A percentile compares a stretch with the other conserved stretches of the same genome.
phyloP scores from a whole-genome alignment of 257 asterid genomes.

The Nicotiana obtusifolia region DNA sequence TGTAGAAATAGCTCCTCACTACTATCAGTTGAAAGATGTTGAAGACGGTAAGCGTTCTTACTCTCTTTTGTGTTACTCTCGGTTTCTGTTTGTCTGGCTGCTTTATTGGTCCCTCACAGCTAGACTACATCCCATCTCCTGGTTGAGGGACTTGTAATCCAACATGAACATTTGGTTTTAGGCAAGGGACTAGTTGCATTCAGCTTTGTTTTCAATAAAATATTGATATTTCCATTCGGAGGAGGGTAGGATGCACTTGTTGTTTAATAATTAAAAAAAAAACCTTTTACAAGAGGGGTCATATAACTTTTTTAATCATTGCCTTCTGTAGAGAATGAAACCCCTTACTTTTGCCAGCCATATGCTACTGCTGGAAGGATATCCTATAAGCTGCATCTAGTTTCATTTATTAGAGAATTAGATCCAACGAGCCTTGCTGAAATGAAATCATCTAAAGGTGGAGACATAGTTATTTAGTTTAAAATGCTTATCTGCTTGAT shows the following conservation, averaged over 20 bases:
- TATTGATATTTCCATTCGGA: background rate
- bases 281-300: background rate
- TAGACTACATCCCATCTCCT: background rate
- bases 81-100: background rate
- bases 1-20: constrained; percentile 89
- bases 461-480: background rate
- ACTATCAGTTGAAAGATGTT: constrained; percentile 75
- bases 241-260: background rate
- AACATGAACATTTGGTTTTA: background rate
- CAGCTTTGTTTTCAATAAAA: background rate
- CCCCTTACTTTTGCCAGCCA: background rate
- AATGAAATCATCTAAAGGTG: background rate
- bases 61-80: constrained; percentile 6
- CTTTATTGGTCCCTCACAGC: background rate
- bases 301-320: too few species aligned
- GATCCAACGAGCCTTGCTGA: constrained; percentile 2
- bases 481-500: background rate
- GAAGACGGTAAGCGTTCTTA: constrained; percentile 53
- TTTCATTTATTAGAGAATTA: background rate
- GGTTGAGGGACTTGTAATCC: constrained; percentile 5
- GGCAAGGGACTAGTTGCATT: background rate
- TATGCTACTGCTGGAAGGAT: background rate
- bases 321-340: background rate
- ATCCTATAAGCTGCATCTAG: background rate
- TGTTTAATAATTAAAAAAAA: background rate